A percentile compares a stretch with the other conserved stretches of the same genome.
Evolutionary conservation across 2,329 filamentous ascomycete genomes (phyloP).

Genomic region (Colletotrichum orchidophilum): DNA sequence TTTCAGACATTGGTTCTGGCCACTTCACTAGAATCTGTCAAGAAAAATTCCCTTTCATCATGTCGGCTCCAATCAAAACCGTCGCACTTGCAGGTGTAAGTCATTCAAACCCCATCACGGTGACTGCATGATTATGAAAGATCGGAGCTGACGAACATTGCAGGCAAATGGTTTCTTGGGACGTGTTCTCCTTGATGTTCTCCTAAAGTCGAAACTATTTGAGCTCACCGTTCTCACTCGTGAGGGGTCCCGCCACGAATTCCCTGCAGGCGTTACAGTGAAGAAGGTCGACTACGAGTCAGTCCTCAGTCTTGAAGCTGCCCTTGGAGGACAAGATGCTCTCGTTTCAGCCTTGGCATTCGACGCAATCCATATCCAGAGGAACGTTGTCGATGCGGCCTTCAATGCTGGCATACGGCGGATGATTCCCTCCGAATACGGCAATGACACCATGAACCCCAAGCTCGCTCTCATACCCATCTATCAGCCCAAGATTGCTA

Average conservation of each 20-base stretch:
- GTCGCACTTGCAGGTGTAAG: constrained; percentile 22
- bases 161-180: constrained; percentile 47
- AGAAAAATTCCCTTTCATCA: too few species aligned
- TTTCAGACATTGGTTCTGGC: background rate
- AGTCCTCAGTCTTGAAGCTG: constrained; percentile 56
- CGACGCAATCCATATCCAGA: constrained; percentile 51
- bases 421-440: constrained; percentile 64
- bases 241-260: constrained; percentile 50
- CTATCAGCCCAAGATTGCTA: constrained; percentile 36
- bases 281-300: constrained; percentile 47
- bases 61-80: constrained; percentile 13
- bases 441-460: constrained; percentile 41
- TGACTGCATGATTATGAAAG: background rate
- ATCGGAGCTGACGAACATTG: background rate
- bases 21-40: background rate
- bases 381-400: constrained; percentile 60
- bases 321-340: constrained; percentile 66
- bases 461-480: constrained; percentile 35
- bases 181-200: constrained; percentile 40
- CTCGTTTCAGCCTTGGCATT: constrained; percentile 59
- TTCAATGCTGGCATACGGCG: constrained; percentile 61
- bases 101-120: background rate
- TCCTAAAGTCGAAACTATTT: constrained; percentile 44
- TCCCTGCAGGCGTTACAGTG: constrained; percentile 43
- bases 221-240: constrained; percentile 49